A percentile compares a stretch with the other conserved stretches of the same genome.
phyloP scores from a whole-genome alignment of 169 alveolate genomes.

The Cryptosporidium andersoni region DNA sequence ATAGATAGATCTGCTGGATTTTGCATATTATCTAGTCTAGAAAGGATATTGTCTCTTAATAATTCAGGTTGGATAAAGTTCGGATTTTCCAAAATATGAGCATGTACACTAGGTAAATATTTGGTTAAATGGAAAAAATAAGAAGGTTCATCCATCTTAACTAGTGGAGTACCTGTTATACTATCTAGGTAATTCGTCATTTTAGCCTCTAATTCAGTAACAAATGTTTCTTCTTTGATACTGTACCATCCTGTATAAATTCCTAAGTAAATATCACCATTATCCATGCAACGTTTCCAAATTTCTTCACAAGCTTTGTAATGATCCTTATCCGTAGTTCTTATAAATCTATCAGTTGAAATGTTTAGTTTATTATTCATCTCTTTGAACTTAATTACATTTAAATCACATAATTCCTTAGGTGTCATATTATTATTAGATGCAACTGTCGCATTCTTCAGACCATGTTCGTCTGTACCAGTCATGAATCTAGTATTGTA shows the following conservation, averaged over 20 bases:
- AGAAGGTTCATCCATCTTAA: constrained; percentile 86
- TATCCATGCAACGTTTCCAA: constrained; percentile 79
- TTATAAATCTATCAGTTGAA: constrained; percentile 80
- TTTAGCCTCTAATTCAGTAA: constrained; percentile 90
- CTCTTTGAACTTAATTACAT: constrained; percentile 39
- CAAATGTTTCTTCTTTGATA: constrained; percentile 90
- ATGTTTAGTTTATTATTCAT: constrained; percentile 72
- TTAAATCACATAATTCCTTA: constrained; percentile 82
- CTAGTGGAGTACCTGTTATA: constrained; percentile 80
- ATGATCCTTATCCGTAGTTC: constrained; percentile 87
- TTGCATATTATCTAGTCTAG: constrained; percentile 80
- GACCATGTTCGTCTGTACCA: constrained; percentile 94
- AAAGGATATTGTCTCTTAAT: constrained; percentile 80
- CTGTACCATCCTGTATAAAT: constrained; percentile 90
- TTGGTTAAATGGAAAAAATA: constrained; percentile 89
- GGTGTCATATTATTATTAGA: constrained; percentile 81
- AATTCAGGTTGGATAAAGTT: constrained; percentile 82
- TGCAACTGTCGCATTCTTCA: constrained; percentile 90
- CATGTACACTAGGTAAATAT: constrained; percentile 81
- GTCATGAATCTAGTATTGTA: constrained; percentile 82
- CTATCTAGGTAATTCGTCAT: constrained; percentile 86
- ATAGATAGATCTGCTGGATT: constrained; percentile 87
- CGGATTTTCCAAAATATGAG: constrained; percentile 77
- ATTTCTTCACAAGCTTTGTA: constrained; percentile 79
- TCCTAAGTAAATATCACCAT: constrained; percentile 87